Evolutionary conservation across 768 basidiomycete species (phyloP), one percentile per base, ranked within the genome.

Genomic region (Boletus rex-veris): DNA sequence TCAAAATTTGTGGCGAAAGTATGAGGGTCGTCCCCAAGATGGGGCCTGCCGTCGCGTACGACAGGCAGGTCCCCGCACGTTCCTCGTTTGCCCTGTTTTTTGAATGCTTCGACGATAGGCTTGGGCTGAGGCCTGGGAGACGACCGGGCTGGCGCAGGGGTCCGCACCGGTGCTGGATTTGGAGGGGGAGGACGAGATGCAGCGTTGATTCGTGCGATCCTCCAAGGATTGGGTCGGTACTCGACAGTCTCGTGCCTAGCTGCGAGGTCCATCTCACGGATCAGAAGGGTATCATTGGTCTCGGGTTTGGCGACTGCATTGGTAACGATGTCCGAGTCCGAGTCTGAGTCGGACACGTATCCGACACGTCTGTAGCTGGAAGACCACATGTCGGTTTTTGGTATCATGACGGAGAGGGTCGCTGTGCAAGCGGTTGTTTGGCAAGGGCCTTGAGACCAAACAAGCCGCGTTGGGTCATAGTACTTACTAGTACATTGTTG

Each of bases 151-250:
- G 52, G 40, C 30, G 33, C 45, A 2, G 24, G 35, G 11, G 26
- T 19, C 30, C 8, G 28, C 28, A 38, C 38, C 28, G 7, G 24
- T 15, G 16, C 37, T 21, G 43, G 50, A 28, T 40, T 58, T 16
- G 58, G 51, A 5, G 31, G 7, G 36, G 53, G n/a, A 9, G 56
- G 15, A 12, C 88, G 80, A 33, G 76, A 74, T 0, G 80, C 80
- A 40, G 89, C 90, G 58, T 92, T 92, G 30, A 88, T 82, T 61
- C 83, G 86, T 4, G 90, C 89, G 52, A 92, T 89, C 51, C 80
- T 81, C 79, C 88, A 92, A 0, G 90, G 90, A 62, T 90, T 91
- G 0, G 87, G 80, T 46, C 81, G 86, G 72, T 83, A 90, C 7
- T 73, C 65, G 1, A 84, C 88, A 31, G 75, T 67, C 49, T 90